phyloP scores from a whole-genome alignment of 805 yeast species.

The Ogataea salicorniae region DNA sequence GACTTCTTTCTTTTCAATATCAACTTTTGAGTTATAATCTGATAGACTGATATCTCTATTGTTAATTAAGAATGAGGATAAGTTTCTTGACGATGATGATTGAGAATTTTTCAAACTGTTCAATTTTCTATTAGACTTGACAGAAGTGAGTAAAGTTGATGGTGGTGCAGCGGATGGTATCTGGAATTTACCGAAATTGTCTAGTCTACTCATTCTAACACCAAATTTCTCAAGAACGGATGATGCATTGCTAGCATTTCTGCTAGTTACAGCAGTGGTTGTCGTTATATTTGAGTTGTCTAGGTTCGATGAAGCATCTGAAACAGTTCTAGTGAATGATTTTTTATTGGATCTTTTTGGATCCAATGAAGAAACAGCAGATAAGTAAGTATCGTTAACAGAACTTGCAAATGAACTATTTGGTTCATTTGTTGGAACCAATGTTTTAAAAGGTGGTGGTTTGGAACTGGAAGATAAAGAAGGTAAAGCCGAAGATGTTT shows the following conservation, averaged over 20 bases:
- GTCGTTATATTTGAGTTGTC: neutral
- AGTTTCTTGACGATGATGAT: slow-evolving; percentile 27
- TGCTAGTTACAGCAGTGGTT: neutral
- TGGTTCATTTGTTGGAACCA: neutral
- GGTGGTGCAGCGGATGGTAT: slow-evolving; percentile 1
- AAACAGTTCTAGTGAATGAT: neutral
- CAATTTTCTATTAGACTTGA: neutral
- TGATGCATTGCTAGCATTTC: slow-evolving; percentile 14
- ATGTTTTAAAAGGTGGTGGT: neutral
- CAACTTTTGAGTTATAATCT: slow-evolving; percentile 15
- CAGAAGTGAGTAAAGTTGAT: neutral
- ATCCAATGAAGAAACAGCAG: slow-evolving; percentile 18
- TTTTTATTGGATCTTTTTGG: slow-evolving; percentile 11
- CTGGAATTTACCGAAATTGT: slow-evolving; percentile 7
- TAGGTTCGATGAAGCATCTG: neutral
- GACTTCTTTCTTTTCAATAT: neutral
- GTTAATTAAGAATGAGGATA: slow-evolving; percentile 19
- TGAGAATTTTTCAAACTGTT: slow-evolving; percentile 13
- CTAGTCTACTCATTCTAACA: slow-evolving; percentile 25
- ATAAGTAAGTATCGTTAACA: neutral
- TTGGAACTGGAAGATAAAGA: neutral
- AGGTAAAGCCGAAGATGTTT: neutral
- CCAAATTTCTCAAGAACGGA: slow-evolving; percentile 25
- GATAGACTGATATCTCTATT: slow-evolving; percentile 11
- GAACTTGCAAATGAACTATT: neutral